Conservation (phyloP, 306 rosid species). For the Acacia crassicarpa region DNA sequence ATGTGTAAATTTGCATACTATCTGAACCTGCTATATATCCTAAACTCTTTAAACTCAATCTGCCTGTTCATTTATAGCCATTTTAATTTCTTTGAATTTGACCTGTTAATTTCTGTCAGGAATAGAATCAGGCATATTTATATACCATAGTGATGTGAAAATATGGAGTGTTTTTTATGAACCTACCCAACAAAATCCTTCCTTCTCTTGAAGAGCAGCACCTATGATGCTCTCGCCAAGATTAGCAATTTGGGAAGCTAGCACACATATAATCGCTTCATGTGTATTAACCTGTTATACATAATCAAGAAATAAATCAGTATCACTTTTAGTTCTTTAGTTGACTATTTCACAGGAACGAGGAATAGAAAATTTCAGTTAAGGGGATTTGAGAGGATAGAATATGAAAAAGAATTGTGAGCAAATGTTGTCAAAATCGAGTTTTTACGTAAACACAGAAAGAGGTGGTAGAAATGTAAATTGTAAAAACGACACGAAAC, state of each 20-base stretch:
- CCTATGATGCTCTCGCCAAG: slow-evolving; percentile 97
- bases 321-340: slow-evolving; percentile 8
- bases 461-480: no score
- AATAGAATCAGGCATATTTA: slow-evolving; percentile 5
- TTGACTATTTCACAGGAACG: not conserved
- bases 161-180: not conserved
- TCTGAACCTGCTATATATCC: not conserved
- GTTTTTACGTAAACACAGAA: no score
- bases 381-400: not conserved
- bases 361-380: not conserved
- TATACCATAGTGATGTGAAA: not conserved
- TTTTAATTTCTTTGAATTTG: not conserved
- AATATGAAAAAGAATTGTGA: not conserved
- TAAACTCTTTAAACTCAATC: not conserved
- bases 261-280: slow-evolving; percentile 75
- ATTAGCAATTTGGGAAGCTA: slow-evolving; percentile 96
- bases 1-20: not conserved
- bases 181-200: slow-evolving; percentile 93
- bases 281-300: slow-evolving; percentile 56
- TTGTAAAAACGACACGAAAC: no score
- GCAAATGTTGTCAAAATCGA: no score
- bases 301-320: slow-evolving; percentile 9
- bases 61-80: not conserved
- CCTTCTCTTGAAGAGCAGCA: slow-evolving; percentile 90
- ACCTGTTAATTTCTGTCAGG: not conserved